Base-by-base conservation (phyloP, 2,329 filamentous ascomycete genomes). In the Arthrobotrys musiformis region DNA sequence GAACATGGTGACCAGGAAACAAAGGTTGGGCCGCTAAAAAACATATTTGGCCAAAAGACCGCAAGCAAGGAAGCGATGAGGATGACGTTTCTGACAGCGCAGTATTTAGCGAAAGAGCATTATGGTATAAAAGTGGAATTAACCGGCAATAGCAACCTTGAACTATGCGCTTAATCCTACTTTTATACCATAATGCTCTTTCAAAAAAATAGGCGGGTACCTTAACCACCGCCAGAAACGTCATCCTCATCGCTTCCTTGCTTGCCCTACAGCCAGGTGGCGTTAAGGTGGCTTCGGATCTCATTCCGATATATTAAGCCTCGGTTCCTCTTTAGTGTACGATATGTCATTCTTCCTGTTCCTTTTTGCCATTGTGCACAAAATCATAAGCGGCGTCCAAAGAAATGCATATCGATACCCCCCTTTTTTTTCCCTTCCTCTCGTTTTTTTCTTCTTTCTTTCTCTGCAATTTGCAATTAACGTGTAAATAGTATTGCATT, bases 1-100 rank as follows among this genome's bases (percentile, higher is more conserved):
- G 74, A 77, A 4, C 74, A 78, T 26, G 54, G 61, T 1, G 68
- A 72, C 4, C 42, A 63, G 26, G 56, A n/a, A 17, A 61, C 63
- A 9, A 44, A 42, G 2, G 30, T 73, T 4, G 74, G 74, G 3
- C 74, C 74, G 7, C 28, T 78, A 9, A 78, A 78, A 19, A 68
- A 73, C 24, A 44, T 73, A 13, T 78, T 61, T 13, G 74, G 74
- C 4, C 64, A 73, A 33, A 78, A 78, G 28, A 22, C 7, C 2
- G 74, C 74, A 1, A 56, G 68, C 24, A 37, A 64, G 33, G 74
- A 73, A 35, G 69, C 63, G 17, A 72, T 73, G 74, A 78, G 62
- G 28, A 44, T 35, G 2, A 78, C 69, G 2, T 62, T 78, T n/a
- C 58, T 44, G 1, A 70, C 73, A 1, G 58, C 70, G 22, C 73